These are phyloP conservation scores for Penicillium occitanis DNA, from an alignment of 2,329 filamentous ascomycete species.

Conservation along the genomic window DNA sequence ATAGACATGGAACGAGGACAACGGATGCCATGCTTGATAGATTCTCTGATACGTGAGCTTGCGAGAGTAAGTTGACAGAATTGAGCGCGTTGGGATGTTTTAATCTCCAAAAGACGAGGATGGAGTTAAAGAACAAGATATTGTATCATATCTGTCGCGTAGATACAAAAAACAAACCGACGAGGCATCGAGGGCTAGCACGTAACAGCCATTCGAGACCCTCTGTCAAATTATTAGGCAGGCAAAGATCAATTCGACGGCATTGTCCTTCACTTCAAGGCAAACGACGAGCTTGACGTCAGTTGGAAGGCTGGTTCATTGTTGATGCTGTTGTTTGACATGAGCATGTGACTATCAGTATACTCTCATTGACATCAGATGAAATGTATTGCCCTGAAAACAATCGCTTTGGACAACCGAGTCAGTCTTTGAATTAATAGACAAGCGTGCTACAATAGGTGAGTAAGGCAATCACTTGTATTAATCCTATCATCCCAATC, in stretches of 20 bases:
- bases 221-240: background rate
- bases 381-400: background rate
- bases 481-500: background rate
- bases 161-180: background rate
- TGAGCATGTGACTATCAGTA: constrained; percentile 2
- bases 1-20: background rate
- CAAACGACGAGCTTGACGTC: background rate
- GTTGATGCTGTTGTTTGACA: background rate
- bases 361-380: background rate
- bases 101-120: background rate
- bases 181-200: background rate
- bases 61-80: background rate
- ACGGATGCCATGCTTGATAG: background rate
- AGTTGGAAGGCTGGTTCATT: background rate
- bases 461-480: background rate
- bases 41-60: background rate
- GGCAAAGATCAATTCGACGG: background rate
- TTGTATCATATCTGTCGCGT: background rate
- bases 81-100: background rate
- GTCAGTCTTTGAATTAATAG: background rate
- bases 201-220: background rate
- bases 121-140: background rate
- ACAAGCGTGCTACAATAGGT: background rate
- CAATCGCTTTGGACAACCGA: background rate
- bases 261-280: constrained; percentile 6